These are phyloP conservation scores for Mycosphaerella arachidis DNA, from an alignment of 2,329 filamentous ascomycete species.

Conservation along the genomic window DNA sequence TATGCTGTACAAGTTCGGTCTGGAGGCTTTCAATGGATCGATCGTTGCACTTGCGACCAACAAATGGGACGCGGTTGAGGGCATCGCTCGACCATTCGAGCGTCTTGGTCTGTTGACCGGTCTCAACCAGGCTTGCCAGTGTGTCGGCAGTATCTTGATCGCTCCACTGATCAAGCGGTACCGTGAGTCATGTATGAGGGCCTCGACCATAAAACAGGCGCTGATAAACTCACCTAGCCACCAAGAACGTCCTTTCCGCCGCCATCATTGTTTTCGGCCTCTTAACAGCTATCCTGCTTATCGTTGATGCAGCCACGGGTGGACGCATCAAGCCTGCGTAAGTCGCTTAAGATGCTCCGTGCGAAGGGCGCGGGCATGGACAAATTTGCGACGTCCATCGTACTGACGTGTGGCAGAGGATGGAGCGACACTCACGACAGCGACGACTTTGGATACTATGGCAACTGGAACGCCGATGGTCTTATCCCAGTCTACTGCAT, in stretches of 20 bases:
- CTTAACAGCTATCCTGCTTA: conserved; percentile 8
- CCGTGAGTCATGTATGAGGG: neutral
- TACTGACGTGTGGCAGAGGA: neutral
- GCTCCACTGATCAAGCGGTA: conserved; percentile 3
- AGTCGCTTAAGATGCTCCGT: no score
- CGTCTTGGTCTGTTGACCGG: conserved; percentile 5
- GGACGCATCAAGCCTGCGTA: conserved; percentile 5
- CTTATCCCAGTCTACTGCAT: conserved; percentile 8
- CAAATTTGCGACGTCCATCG: neutral
- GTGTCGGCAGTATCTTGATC: conserved; percentile 6
- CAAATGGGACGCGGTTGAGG: conserved; percentile 2
- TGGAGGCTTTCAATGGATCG: conserved; percentile 11
- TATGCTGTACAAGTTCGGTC: conserved; percentile 11
- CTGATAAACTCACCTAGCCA: neutral
- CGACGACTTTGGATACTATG: conserved; percentile 9
- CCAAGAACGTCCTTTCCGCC: conserved; percentile 6
- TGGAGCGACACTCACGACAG: neutral
- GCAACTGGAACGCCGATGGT: conserved; percentile 8
- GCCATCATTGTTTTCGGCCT: conserved; percentile 7
- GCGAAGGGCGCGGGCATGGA: neutral
- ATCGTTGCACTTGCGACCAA: conserved; percentile 8
- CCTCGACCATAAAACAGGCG: neutral
- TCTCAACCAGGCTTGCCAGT: conserved; percentile 7
- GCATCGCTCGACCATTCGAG: neutral
- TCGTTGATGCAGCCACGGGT: conserved; percentile 7